Conservation (phyloP, 305 asterid species). For the Fraxinus sp. region DNA sequence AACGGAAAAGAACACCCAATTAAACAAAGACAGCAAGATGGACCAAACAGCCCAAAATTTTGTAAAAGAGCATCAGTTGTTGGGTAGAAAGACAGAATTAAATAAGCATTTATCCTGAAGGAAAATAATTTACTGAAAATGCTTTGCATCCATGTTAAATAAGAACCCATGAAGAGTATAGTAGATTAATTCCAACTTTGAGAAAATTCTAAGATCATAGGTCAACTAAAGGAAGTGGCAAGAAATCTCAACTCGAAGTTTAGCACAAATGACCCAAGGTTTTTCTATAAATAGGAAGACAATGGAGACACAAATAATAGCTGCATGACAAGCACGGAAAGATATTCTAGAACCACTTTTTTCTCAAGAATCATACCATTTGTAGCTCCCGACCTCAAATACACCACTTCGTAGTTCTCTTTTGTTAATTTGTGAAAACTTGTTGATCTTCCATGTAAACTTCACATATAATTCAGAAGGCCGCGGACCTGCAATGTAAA, state of each 20-base stretch:
- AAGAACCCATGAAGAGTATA: neutral
- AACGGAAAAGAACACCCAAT: neutral
- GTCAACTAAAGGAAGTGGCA: neutral
- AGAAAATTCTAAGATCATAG: neutral
- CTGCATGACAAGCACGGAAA: neutral
- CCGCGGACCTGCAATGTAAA: constrained; percentile 58
- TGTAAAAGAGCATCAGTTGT: neutral
- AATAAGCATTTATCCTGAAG: neutral
- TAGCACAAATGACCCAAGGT: neutral
- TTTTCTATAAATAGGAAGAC: neutral
- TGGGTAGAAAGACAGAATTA: neutral
- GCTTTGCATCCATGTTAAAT: neutral
- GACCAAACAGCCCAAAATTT: neutral
- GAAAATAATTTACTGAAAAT: neutral
- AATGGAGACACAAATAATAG: neutral
- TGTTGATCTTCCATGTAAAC: constrained; percentile 88
- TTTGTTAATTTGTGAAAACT: constrained; percentile 82
- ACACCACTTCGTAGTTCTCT: constrained; percentile 87
- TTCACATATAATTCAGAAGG: constrained; percentile 83
- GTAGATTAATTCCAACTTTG: neutral
- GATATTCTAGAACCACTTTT: neutral
- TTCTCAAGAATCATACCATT: constrained; percentile 54
- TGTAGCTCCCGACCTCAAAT: constrained; percentile 92
- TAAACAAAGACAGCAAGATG: neutral
- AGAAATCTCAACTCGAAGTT: neutral